Evolutionary conservation across 805 yeast genomes (phyloP), one percentile per base, ranked within the genome.

Genomic region (Zygosaccharomyces bailii): DNA sequence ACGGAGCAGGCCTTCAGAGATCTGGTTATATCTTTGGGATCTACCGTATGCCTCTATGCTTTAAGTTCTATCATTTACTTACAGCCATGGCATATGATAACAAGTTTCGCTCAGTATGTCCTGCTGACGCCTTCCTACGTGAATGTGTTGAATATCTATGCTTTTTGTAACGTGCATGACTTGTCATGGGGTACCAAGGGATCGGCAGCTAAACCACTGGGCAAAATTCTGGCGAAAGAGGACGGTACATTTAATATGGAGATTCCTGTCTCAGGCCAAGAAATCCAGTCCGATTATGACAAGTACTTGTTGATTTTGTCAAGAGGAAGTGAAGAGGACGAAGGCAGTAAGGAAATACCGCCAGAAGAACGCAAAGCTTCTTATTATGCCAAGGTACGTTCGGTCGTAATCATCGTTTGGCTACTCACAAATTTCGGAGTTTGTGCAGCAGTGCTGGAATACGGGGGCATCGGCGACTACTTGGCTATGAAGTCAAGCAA

Each of bases 131-230:
- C 99, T 0, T 79, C 95, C 0, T 93, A 90, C 64, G 82, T 89
- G 66, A 90, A 91, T 59, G 91, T 90, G 42, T 72, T 91, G 60
- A 89, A 88, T 65, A 91, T 91, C 49, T 91, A 91, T 67, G 96
- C 98, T 2, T 90, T 91, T 64, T 90, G 97, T 71, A 91, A 91
- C 66, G 84, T 91, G 49, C 96, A 91, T 65, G 99, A 91, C 70
- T 82, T 91, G 38, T 86, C 96, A 5, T 91, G 98, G 98, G 98
- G 98, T 63, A 91, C 96, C 3, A 87, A 90, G 64, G 96, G 96
- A 38, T 87, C 82, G 40, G 80, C 79, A 8, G 75, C 79, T 36
- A 60, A 78, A 71, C 67, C 95, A 77, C 73, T 93, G 56, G 98
- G 97, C 48, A 80, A 83, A 35, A 96, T 96, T 18, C 86, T 83